Base-by-base conservation (phyloP, 768 basidiomycete genomes). In the Hydnum rufescens region DNA sequence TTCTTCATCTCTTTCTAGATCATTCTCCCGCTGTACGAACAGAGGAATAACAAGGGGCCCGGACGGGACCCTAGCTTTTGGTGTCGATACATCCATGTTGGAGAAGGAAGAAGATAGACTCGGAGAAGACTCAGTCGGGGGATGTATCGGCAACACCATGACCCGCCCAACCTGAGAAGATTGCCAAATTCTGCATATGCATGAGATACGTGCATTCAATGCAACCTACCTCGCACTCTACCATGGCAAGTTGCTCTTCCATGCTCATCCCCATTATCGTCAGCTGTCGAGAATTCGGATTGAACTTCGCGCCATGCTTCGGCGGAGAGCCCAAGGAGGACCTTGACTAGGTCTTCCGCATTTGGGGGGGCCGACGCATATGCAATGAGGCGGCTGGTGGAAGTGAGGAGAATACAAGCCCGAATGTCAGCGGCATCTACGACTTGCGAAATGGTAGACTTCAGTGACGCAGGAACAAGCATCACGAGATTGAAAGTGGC, bases 171-270 rank as follows among this genome's bases (percentile, higher is more conserved):
- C 54, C 55, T 56, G 32, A 1, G 30, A 16, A 16, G 6, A 32
- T 28, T 31, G 8, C 16, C 32, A 30, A 25, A 29, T 30, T 16
- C 25, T 28, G 28, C 16, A 50, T 32, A 18, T 6, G 32, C 32
- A 31, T 28, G 49, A 34, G 25, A 34, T 18, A 34, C 13, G 49
- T 16, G 49, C 16, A 26, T 32, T 39, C 4, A 19, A 34, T 6
- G 28, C 6, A 5, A 26, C 55, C 22, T 5, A 56, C 55, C 54
- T 56, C 55, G 32, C 54, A 54, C 22, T 56, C 55, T 3, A 55
- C 26, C 54, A 55, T 54, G 2, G 43, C 54, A 16, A 55, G 23
- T 34, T 55, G 31, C 23, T 56, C 55, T 32, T 55, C 54, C n/a
- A 34, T 32, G 23, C 32, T 28, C 28, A 30, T 32, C 26, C 30